phyloP scores from a whole-genome alignment of 805 yeast genomes.

The Lipomyces starkeyi region DNA sequence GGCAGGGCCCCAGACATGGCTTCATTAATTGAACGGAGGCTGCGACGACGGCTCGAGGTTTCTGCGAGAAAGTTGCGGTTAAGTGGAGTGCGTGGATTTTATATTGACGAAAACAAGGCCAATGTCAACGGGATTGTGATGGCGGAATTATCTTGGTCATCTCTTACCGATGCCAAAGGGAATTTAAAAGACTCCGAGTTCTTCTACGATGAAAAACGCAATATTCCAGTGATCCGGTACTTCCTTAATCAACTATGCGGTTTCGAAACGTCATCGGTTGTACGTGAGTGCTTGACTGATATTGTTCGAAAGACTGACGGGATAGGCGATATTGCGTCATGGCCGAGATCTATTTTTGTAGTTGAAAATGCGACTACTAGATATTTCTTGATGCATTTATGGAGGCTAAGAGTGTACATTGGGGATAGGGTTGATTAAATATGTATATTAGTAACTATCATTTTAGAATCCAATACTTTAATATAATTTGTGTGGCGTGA shows the following conservation, averaged over 20 bases:
- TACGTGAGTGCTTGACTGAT: neutral
- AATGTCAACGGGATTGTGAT: constrained; percentile 2
- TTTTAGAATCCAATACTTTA: neutral
- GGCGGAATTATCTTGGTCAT: constrained; percentile 15
- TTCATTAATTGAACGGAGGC: constrained; percentile 16
- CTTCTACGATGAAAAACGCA: neutral
- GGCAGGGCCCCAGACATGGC: constrained; percentile 22
- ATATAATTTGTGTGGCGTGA: neutral
- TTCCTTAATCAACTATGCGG: constrained; percentile 18
- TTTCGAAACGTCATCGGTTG: constrained; percentile 5
- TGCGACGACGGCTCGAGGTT: constrained; percentile 11
- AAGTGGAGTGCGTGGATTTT: constrained; percentile 12
- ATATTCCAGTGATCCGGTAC: constrained; percentile 6
- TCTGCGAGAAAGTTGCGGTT: constrained; percentile 2
- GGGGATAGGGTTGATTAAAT: constrained; percentile 15
- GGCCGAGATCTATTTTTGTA: neutral
- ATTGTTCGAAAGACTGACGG: neutral
- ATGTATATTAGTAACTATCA: neutral
- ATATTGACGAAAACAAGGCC: constrained; percentile 5
- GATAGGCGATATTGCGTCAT: constrained; percentile 6
- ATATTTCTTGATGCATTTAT: constrained; percentile 17
- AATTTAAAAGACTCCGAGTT: constrained; percentile 15
- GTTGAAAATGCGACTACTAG: constrained; percentile 4
- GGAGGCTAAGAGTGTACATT: constrained; percentile 19
- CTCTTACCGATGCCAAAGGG: neutral